Base-by-base conservation (phyloP, 2,329 filamentous ascomycete species). In the Aspergillus chevalieri region DNA sequence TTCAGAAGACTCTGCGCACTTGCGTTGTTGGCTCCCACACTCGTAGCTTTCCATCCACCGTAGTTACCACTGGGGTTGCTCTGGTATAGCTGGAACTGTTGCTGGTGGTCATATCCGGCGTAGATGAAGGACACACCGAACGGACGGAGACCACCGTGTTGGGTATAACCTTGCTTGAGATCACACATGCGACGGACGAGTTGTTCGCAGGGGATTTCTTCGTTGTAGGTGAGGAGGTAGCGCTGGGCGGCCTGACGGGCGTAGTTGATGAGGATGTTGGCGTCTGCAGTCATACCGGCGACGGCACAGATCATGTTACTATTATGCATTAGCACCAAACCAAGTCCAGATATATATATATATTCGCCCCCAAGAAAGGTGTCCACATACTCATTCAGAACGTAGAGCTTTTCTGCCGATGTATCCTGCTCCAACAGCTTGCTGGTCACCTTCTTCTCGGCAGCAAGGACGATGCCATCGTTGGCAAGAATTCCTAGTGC, bases 291-390 rank as follows among this genome's bases (percentile, higher is more conserved):
- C 92, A 98, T 97, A 68, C 93, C 93, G 64, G 93, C 93, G 52
- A 98, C 93, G 54, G 93, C 93, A 74, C 91, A 96, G 74, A 98
- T 97, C 94, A 98, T 98, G 79, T 98, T 98, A 78, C 92, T 97
- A 59, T 17, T 15, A 46, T 42, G 12, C 4, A 42, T 62, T 51
- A 66, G 60, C 47, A 50, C 21, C 14, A 39, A 42, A 4, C 14
- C 6, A 12, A 51, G 19, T 22, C n/a, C 6, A 33, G 39, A 33
- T 46, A 10, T 41, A 33, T n/a, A 33, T n/a, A 21, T n/a, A 7
- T 22, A 6, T 22, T 22, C 21, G 4, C 6, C 21, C 6, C 6
- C 4, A 22, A 22, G 21, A 22, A 22, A 30, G 10, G 10, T 30
- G 2, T 44, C 7, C 28, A 65, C 86, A 55, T 78, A 96, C 92